Evolutionary conservation across 371 early-diverging fungal species (phyloP).

Genomic region (Rhizomucor pusillus): DNA sequence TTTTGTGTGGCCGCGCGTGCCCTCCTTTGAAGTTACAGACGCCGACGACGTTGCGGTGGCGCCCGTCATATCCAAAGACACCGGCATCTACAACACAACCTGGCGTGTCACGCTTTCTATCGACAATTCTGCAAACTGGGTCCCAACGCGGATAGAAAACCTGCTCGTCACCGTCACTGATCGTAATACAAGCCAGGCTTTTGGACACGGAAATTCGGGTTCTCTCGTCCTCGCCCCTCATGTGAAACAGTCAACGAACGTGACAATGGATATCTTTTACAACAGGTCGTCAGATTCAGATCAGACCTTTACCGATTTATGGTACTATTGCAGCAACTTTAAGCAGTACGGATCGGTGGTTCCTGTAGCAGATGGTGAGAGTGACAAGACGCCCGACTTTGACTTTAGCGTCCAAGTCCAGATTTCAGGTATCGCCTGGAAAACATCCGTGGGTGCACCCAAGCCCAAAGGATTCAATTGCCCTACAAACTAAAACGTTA

Average conservation of each 20-base stretch:
- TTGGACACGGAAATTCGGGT: conserved; percentile 18
- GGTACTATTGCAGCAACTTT: too few species aligned
- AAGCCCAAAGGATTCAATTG: conserved; percentile 13
- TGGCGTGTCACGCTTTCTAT: conserved; percentile 22
- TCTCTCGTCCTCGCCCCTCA: conserved; percentile 9
- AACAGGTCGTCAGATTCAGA: conserved; percentile 18
- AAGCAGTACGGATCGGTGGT: conserved; percentile 34
- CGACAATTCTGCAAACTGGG: conserved; percentile 21
- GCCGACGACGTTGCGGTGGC: conserved; percentile 16
- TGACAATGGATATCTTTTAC: conserved; percentile 14
- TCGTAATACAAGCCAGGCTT: conserved; percentile 7
- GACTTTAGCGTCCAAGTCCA: conserved; percentile 24
- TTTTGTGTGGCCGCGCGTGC: conserved; percentile 45
- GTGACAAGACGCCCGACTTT: conserved; percentile 22
- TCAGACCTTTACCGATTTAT: conserved; percentile 37
- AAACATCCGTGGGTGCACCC: conserved; percentile 16
- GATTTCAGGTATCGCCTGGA: conserved; percentile 38
- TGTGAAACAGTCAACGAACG: not conserved
- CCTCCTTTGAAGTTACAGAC: conserved; percentile 16
- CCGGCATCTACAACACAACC: conserved; percentile 7
- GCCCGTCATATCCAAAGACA: conserved; percentile 8
- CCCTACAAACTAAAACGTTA: conserved; percentile 2
- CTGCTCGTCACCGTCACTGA: conserved; percentile 16
- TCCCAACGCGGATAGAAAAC: conserved; percentile 20
- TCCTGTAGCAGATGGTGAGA: conserved; percentile 13